Percentiles rank a stretch among this genome's conserved stretches.
These are phyloP conservation scores for Mycena polygramma DNA, from an alignment of 768 basidiomycete genomes.

Conservation along the genomic window DNA sequence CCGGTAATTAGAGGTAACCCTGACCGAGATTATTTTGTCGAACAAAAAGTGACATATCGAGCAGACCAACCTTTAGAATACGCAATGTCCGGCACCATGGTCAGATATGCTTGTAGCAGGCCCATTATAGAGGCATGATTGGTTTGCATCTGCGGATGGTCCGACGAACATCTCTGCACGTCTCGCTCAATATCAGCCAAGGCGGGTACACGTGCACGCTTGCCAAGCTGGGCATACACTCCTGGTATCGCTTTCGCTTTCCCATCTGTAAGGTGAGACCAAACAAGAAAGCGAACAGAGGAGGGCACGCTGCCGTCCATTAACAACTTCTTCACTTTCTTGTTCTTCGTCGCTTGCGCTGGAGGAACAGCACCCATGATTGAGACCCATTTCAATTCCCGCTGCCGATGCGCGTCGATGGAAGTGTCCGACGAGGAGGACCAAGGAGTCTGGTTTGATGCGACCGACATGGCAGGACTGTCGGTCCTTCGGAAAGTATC, in stretches of 20 bases:
- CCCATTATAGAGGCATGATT: conserved; percentile 69
- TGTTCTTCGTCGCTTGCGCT: conserved; percentile 78
- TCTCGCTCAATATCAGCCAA: conserved; percentile 72
- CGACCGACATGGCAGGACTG: conserved; percentile 59
- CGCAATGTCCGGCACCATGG: conserved; percentile 87
- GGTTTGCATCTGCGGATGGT: conserved; percentile 70
- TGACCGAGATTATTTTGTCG: conserved; percentile 42
- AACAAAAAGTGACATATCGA: neutral
- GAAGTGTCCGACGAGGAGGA: conserved; percentile 50
- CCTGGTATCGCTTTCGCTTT: conserved; percentile 77
- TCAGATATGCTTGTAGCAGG: conserved; percentile 79
- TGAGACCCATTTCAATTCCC: conserved; percentile 84
- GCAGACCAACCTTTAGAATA: conserved; percentile 69
- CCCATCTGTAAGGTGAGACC: conserved; percentile 85
- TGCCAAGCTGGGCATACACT: conserved; percentile 74
- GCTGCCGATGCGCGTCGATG: conserved; percentile 77
- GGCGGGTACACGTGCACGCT: conserved; percentile 64
- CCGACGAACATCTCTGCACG: conserved; percentile 64
- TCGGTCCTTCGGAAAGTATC: conserved; percentile 49
- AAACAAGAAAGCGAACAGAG: conserved; percentile 86
- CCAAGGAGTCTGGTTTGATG: conserved; percentile 44
- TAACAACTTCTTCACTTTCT: conserved; percentile 82
- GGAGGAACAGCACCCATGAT: conserved; percentile 69
- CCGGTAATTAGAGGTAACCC: conserved; percentile 80
- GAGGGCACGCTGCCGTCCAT: conserved; percentile 82